Base-by-base conservation (phyloP, 257 asterid genomes). In the Ballota nigra region DNA sequence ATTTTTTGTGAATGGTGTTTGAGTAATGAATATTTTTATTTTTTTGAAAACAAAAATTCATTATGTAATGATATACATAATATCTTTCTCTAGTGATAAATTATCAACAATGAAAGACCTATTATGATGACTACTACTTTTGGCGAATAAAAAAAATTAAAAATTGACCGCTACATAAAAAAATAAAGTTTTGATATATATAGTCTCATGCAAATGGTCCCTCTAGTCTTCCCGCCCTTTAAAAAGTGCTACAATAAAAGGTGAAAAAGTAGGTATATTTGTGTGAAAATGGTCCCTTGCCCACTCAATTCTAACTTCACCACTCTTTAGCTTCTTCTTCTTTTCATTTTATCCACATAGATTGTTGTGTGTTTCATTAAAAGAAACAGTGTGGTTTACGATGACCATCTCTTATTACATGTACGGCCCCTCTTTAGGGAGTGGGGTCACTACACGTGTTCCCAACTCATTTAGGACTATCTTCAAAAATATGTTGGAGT, bases 341-440 rank as follows among this genome's bases (percentile, higher is more conserved):
- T 18, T 7, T 6, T 16, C 1, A 6, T 5, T 15, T 16, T 45
- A 47, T 51, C 57, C 57, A 6, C 57, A 16, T 19, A 26, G 56
- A 72, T 45, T 3, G 76, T 41, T 60, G 80, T 69, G 78, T 88
- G 91, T 86, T 88, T 84, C 91, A 88, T 86, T 86, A 84, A 88
- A 88, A 84, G 91, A 79, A 88, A 84, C 95, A 88, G 83, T 69
- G 77, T 79, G 58, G 69, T 70, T 78, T 77, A 68, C 77, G 62
- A 70, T 79, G 70, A 71, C 57, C 24, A n/a, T 53, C 78, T 60
- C 43, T 75, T 53, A 63, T 59, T 26, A 10, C 33, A 12, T 4
- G 75, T 69, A 62, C 75, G 62, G 66, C 40, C n/a, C 33, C 1
- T 56, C 51, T 49, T 26, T 20, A 6, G 1, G 18, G 52, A 7